Evolutionary conservation across 768 basidiomycete genomes (phyloP).

Genomic region (Leccinum incarnatum): DNA sequence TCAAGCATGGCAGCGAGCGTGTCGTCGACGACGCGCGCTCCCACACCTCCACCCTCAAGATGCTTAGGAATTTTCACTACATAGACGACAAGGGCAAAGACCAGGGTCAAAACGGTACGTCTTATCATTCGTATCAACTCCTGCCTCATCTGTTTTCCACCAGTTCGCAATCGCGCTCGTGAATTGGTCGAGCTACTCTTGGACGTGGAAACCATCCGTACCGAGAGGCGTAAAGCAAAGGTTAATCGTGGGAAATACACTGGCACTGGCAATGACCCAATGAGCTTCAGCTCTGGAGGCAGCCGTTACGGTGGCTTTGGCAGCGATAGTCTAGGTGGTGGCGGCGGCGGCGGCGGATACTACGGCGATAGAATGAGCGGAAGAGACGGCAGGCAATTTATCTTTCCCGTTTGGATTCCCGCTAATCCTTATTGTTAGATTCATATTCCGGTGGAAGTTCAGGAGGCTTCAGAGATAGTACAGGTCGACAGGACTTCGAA

Average conservation of each 20-base stretch:
- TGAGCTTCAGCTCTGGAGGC: constrained; percentile 57
- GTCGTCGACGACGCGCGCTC: constrained; percentile 97
- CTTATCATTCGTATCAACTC: background rate
- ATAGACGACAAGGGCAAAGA: constrained; percentile 99
- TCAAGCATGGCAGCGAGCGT: constrained; percentile 96
- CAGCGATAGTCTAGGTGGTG: constrained; percentile 46
- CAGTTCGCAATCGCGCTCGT: constrained; percentile 91
- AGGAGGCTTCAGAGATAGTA: constrained; percentile 59
- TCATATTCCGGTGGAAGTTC: constrained; percentile 43
- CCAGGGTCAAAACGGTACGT: constrained; percentile 92
- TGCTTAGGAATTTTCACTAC: constrained; percentile 97
- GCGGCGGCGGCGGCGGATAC: constrained; percentile 35
- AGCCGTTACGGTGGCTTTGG: constrained; percentile 73
- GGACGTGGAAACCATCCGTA: constrained; percentile 88
- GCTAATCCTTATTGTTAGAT: constrained; percentile 27
- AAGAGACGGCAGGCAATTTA: constrained; percentile 35
- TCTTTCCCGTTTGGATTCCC: constrained; percentile 1
- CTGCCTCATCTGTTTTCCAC: background rate
- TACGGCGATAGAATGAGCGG: constrained; percentile 44
- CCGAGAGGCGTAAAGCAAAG: constrained; percentile 91
- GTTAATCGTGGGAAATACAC: constrained; percentile 84
- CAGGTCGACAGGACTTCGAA: constrained; percentile 65
- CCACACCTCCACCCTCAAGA: constrained; percentile 93
- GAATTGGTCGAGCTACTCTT: constrained; percentile 90
- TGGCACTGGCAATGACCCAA: constrained; percentile 81